These are phyloP conservation scores for Picea sitchensis DNA, from an alignment of 75 land plant species.

Conservation along the genomic window DNA sequence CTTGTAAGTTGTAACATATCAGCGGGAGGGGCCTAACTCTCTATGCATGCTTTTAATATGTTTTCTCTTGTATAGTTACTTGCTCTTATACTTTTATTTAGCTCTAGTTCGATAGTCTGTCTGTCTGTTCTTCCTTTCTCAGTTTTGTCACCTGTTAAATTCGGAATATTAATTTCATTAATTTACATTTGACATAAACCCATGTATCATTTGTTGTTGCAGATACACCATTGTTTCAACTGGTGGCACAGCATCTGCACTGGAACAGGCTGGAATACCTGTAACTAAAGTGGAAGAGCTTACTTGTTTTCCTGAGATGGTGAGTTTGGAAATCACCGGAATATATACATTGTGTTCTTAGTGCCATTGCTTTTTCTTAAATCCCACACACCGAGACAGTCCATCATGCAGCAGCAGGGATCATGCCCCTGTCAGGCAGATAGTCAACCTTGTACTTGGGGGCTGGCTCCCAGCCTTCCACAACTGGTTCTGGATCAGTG, in stretches of 20 bases:
- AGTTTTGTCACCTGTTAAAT: background rate
- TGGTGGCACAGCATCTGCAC: slow-evolving; percentile 84
- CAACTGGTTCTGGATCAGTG: no score
- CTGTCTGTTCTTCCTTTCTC: background rate
- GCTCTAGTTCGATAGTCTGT: background rate
- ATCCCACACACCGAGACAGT: no score
- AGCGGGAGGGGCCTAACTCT: background rate
- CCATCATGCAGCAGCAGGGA: no score
- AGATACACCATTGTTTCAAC: slow-evolving; percentile 83
- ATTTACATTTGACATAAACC: no score
- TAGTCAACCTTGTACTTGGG: no score
- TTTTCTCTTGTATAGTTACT: background rate
- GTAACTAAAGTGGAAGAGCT: slow-evolving; percentile 85
- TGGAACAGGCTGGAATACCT: slow-evolving; percentile 61
- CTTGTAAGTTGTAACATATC: background rate
- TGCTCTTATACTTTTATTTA: background rate
- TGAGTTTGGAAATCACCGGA: slow-evolving; percentile 13
- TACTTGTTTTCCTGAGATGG: slow-evolving; percentile 93
- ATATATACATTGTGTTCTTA: slow-evolving; percentile 2
- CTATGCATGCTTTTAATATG: background rate
- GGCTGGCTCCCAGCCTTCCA: no score
- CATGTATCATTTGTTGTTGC: background rate
- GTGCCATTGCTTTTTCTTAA: no score
- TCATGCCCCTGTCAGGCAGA: no score
- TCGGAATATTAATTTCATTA: no score